A percentile compares a stretch with the other conserved stretches of the same genome.
phyloP scores from a whole-genome alignment of 2,329 filamentous ascomycete species.

The Fusarium coicis region DNA sequence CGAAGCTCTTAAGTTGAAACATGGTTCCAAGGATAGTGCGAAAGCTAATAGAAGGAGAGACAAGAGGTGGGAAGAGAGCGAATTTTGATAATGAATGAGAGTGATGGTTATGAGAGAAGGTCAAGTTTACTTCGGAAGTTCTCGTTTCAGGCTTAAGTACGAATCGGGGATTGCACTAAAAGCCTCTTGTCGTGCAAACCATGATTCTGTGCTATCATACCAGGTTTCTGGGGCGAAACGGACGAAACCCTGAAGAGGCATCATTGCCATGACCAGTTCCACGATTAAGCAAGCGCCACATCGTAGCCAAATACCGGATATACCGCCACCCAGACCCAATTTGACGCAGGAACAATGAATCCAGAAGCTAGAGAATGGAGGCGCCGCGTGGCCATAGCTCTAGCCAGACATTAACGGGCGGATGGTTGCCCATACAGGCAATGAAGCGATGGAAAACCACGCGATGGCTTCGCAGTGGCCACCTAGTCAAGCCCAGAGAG shows the following conservation, averaged over 20 bases:
- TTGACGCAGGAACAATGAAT: conserved; percentile 15
- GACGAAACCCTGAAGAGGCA: conserved; percentile 18
- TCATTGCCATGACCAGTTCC: background rate
- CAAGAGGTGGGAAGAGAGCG: background rate
- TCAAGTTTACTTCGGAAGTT: background rate
- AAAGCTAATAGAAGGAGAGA: conserved; percentile 1
- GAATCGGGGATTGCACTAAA: background rate
- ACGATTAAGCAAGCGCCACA: background rate
- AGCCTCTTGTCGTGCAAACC: background rate
- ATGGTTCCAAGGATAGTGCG: conserved; percentile 31
- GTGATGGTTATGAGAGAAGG: background rate
- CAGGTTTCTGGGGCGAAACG: background rate
- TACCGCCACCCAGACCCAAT: conserved; percentile 3
- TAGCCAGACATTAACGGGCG: background rate
- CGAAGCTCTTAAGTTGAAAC: conserved; percentile 44
- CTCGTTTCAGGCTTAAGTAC: conserved; percentile 22
- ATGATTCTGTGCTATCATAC: background rate
- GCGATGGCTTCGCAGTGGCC: background rate
- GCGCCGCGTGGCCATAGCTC: background rate
- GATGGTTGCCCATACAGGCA: conserved; percentile 1
- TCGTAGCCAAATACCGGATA: conserved; percentile 6
- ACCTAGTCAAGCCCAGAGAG: background rate
- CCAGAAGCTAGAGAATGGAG: conserved; percentile 1
- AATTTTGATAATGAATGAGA: conserved; percentile 15
- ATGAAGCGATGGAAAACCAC: background rate